Evolutionary conservation across 2,329 filamentous ascomycete species (phyloP), one percentile per base, ranked within the genome.

Genomic region (Diaporthe helianthi): DNA sequence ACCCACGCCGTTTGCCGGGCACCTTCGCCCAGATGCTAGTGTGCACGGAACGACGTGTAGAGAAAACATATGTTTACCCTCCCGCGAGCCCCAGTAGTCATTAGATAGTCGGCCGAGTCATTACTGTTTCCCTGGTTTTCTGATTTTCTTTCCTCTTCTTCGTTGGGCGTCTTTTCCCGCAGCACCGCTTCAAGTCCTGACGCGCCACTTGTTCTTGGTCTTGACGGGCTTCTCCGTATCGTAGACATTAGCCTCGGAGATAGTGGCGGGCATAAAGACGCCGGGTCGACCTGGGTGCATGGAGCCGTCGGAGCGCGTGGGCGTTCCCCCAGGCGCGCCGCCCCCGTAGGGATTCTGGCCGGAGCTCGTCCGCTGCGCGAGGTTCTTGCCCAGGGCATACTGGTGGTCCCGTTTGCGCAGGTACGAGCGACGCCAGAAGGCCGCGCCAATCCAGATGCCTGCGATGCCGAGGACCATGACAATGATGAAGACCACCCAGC

Each of bases 401-500:
- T 86, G 83, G 49, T 84, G 84, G 75, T 92, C 90, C 79, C 85
- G 89, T 80, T 89, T 92, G 72, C 88, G 88, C 72, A 93, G 83
- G 79, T 94, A 91, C 73, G 91, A 90, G 69, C 89, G 89, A 73
- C 93, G 91, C 81, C 93, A 88, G 78, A 91, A 87, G 76, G 90
- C 88, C 47, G 90, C 91, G 22, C 87, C 84, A 47, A 91, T 80
- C 84, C 90, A 92, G 75, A 93, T 86, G 69, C 84, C 83, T 17
- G 85, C 81, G 71, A 97, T 92, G 65, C 84, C 90, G 70, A 95
- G 82, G 52, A 90, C 85, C 33, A 97, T 84, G 71, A 95, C 82
- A 73, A 93, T 89, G 65, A 96, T 84, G 85, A 96, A 93, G 72
- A 95, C 85, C 54, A 97, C 87, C 93, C 93, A 97, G 82, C 89